These are phyloP conservation scores for Phytophthora pseudosyringae DNA, from an alignment of 352 stramenopile species.

Conservation along the genomic window DNA sequence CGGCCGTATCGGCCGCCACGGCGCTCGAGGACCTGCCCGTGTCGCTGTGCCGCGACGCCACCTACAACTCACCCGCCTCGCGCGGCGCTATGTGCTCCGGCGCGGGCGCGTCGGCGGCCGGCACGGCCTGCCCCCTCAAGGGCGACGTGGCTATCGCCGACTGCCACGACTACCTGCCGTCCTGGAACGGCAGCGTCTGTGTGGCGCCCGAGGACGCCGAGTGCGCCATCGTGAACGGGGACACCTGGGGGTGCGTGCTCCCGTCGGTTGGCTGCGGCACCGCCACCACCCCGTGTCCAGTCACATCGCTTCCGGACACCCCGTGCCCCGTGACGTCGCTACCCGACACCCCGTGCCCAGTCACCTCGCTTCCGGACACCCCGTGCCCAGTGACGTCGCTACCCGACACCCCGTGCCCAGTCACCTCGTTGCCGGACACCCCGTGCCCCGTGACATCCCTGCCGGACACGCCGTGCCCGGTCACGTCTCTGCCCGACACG, in stretches of 20 bases:
- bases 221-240: conserved; percentile 47
- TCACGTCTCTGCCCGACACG: conserved; percentile 12
- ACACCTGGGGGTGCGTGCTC: conserved; percentile 45
- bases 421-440: conserved; percentile 13
- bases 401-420: conserved; percentile 17
- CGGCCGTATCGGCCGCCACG: conserved; percentile 33
- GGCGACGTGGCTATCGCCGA: conserved; percentile 41
- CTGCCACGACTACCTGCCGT: conserved; percentile 49
- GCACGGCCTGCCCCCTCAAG: conserved; percentile 40
- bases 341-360: conserved; percentile 18
- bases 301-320: conserved; percentile 18
- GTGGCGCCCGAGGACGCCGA: conserved; percentile 44
- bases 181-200: conserved; percentile 48
- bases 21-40: conserved; percentile 43
- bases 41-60: conserved; percentile 51
- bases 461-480: conserved; percentile 14
- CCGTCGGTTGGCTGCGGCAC: conserved; percentile 34
- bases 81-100: conserved; percentile 41
- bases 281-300: conserved; percentile 22
- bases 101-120: conserved; percentile 26
- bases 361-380: conserved; percentile 19
- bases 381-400: conserved; percentile 17
- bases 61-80: conserved; percentile 41
- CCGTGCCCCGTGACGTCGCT: conserved; percentile 22
- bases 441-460: conserved; percentile 22